Base-by-base conservation (phyloP, 139 green algal species). In the Bryopsis sp. region DNA sequence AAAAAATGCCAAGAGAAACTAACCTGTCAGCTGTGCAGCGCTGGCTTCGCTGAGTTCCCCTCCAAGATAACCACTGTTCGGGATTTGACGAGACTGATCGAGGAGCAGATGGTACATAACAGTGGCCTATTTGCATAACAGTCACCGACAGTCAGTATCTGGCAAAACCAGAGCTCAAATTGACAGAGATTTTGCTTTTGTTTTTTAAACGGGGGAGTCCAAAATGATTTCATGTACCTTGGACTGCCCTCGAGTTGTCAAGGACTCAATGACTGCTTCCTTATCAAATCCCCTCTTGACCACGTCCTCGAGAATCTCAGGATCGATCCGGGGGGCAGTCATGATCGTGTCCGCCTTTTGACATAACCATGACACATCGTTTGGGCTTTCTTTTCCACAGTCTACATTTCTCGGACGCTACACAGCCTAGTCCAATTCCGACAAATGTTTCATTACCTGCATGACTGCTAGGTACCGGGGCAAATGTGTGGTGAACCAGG, bases 21-120 rank as follows among this genome's bases (percentile, higher is more conserved):
- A 29, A 26, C 39, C 38, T 28, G 59, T 72, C 47, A 74, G 48
- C 22, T 64, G 68, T 5, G 68, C 68, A 39, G 54, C 43, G 26
- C 48, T 74, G 0, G 26, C 68, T 60, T 74, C 68, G 15, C 68
- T 48, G 3, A 74, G 35, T 54, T 74, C 68, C 33, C 38, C 62
- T 31, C 62, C 57, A 31, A 74, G 48, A 47, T 74, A 74, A 47
- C 62, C 68, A 7, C 35, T 71, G 7, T 65, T 31, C 29, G 58
- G 58, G 28, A 65, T 65, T 69, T 64, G 35, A 11, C 43, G 66
- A 46, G 79, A 74, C 82, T 93, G 93, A 76, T 97, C 91, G 0
- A 74, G 61, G 68, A 99, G 74, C 26, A 98, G 78, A 77, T 96
- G 94, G 82, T 99, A 99, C 22, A 93, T 88, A 31, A 99, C 93